Percentiles rank a stretch among this genome's conserved stretches.
Conservation (phyloP, 768 basidiomycete genomes). For the Lepiota venenata region DNA sequence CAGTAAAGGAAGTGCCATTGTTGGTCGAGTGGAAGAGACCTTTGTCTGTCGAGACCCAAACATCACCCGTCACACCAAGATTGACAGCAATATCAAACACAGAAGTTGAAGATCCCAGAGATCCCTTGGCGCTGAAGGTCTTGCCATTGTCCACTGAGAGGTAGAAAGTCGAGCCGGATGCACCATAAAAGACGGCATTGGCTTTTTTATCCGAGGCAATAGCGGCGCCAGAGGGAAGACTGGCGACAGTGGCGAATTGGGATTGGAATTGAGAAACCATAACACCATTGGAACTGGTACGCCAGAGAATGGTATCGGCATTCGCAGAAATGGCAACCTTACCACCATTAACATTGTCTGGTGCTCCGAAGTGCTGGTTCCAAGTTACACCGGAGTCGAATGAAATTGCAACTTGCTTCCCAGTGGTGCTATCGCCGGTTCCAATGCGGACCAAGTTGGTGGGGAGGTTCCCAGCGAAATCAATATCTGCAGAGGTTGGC, state of each 20-base stretch:
- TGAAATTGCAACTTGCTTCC: conserved; percentile 57
- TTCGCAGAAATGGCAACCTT: conserved; percentile 49
- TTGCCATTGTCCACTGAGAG: conserved; percentile 55
- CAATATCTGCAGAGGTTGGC: conserved; percentile 44
- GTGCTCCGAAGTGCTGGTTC: conserved; percentile 54
- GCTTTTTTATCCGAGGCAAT: conserved; percentile 65
- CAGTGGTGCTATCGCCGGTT: conserved; percentile 42
- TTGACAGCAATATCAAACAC: conserved; percentile 53
- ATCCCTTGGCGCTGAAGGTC: conserved; percentile 41
- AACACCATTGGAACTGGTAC: conserved; percentile 44
- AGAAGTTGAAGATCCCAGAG: conserved; percentile 45
- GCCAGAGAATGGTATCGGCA: conserved; percentile 58
- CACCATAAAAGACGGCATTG: conserved; percentile 57
- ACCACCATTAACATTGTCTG: conserved; percentile 42
- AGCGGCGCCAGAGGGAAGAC: conserved; percentile 47
- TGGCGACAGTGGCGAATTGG: conserved; percentile 45
- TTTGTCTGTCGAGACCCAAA: conserved; percentile 61
- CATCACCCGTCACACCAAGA: conserved; percentile 50
- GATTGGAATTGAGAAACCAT: conserved; percentile 48
- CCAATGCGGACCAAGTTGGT: conserved; percentile 50
- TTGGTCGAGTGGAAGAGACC: conserved; percentile 57
- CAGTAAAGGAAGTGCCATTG: conserved; percentile 45
- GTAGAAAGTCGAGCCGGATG: conserved; percentile 53
- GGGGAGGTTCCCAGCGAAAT: conserved; percentile 51
- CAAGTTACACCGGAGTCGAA: conserved; percentile 51